Conservation (phyloP, 177 flowering plant species). For the Vitis hybrid region DNA sequence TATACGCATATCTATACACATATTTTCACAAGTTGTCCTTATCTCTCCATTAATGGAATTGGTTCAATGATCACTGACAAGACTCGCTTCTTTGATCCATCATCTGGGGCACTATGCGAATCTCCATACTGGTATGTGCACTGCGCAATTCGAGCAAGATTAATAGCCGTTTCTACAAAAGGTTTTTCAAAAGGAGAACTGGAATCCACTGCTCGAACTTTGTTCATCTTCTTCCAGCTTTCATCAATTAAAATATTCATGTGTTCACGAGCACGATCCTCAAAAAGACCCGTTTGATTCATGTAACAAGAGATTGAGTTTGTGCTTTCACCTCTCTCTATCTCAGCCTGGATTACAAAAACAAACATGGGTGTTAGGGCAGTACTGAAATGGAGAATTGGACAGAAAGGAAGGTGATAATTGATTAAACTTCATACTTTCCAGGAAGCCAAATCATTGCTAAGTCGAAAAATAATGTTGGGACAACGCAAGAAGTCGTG, state of each 20-base stretch:
- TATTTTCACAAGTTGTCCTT: too few relatives aligned
- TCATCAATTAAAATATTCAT: conserved; percentile 22
- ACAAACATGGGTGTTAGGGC: too few relatives aligned
- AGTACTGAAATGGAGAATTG: too few relatives aligned
- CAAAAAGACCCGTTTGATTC: conserved; percentile 24
- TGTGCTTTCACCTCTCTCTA: conserved; percentile 35
- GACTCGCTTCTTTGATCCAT: conserved; percentile 17
- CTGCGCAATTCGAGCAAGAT: conserved; percentile 29
- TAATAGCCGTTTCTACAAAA: conserved; percentile 21
- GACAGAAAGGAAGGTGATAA: too few relatives aligned
- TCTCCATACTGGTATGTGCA: conserved; percentile 41
- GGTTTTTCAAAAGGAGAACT: conserved; percentile 11
- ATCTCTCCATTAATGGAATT: conserved; percentile 2
- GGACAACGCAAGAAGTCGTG: conserved; percentile 26
- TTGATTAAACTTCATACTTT: conserved; percentile 6
- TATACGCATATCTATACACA: too few relatives aligned
- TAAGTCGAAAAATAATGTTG: conserved; percentile 30
- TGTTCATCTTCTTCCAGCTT: conserved; percentile 36
- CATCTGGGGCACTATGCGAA: conserved; percentile 32
- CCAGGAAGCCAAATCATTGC: conserved; percentile 34
- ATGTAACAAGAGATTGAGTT: conserved; percentile 37
- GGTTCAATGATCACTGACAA: conserved; percentile 25
- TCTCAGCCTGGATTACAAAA: conserved; percentile 22
- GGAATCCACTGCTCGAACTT: neutral
- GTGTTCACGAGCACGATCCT: conserved; percentile 26